A percentile compares a stretch with the other conserved stretches of the same genome.
Conservation (phyloP, 2,329 filamentous ascomycete genomes). For the Mycosphaerella arachidis region DNA sequence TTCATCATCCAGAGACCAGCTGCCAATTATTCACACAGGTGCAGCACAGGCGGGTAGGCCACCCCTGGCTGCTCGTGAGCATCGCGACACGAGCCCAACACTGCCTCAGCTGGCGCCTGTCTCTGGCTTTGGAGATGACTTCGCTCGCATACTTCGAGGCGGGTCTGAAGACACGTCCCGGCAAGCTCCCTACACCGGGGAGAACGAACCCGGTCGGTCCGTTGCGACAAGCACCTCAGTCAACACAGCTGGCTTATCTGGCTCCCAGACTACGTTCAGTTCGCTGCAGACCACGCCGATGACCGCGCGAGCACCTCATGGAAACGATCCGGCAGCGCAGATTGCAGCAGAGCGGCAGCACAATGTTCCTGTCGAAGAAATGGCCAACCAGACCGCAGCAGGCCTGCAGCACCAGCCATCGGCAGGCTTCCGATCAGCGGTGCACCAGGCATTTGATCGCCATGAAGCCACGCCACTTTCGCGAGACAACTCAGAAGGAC, state of each 20-base stretch:
- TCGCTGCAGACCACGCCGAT: conserved; percentile 19
- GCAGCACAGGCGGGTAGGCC: not conserved
- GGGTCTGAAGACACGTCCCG: not conserved
- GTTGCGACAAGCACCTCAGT: not conserved
- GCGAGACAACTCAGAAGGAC: conserved; percentile 35
- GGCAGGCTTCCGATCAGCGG: conserved; percentile 49
- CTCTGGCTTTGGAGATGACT: conserved; percentile 39
- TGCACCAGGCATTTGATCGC: conserved; percentile 62
- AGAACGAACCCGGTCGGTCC: conserved; percentile 1
- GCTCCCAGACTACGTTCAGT: conserved; percentile 12
- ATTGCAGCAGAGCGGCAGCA: conserved; percentile 16
- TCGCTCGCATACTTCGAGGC: conserved; percentile 11
- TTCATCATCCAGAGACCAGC: not conserved
- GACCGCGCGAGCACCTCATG: conserved; percentile 9
- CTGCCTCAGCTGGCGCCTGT: conserved; percentile 43
- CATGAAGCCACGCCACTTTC: conserved; percentile 53
- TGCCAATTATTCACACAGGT: not conserved
- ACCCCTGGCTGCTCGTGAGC: not conserved
- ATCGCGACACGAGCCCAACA: conserved; percentile 21
- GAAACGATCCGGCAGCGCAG: conserved; percentile 15
- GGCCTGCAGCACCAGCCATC: conserved; percentile 47
- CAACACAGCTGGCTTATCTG: conserved; percentile 3
- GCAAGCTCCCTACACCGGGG: not conserved
- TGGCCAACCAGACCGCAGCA: conserved; percentile 2
- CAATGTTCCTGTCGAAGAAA: not conserved